phyloP scores from a whole-genome alignment of 2,329 filamentous ascomycete genomes.

The Lasiodiplodia hormozganensis region DNA sequence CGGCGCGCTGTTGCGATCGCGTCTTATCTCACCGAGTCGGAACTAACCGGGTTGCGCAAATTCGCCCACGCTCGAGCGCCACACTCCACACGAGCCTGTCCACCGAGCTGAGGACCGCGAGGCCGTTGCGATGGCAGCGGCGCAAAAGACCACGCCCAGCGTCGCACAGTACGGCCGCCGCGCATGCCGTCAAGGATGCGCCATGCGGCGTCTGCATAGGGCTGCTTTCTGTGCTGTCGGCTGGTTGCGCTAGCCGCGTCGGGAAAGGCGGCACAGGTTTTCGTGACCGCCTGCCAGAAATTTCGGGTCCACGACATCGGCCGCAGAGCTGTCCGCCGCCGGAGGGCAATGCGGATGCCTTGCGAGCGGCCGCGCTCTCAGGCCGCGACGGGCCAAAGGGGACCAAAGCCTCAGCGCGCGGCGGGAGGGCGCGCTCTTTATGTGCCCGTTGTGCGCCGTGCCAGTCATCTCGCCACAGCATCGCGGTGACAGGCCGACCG shows the following conservation, averaged over 20 bases:
- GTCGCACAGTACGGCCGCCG: not conserved
- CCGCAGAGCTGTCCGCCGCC: constrained; percentile 11
- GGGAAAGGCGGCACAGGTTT: constrained; percentile 24
- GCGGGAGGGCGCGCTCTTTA: constrained; percentile 20
- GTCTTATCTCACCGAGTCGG: constrained; percentile 27
- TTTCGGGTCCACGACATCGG: constrained; percentile 20
- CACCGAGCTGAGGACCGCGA: not conserved
- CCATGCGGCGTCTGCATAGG: constrained; percentile 21
- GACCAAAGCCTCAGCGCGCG: constrained; percentile 1
- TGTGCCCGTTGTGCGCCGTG: constrained; percentile 23
- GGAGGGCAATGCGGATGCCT: not conserved
- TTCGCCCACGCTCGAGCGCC: constrained; percentile 1
- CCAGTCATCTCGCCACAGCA: constrained; percentile 16
- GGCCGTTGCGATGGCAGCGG: not conserved
- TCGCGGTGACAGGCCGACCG: constrained; percentile 8
- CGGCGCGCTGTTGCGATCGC: constrained; percentile 15
- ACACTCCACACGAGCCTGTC: constrained; percentile 12
- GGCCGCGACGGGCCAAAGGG: constrained; percentile 2
- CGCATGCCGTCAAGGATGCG: constrained; percentile 19
- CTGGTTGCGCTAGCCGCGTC: constrained; percentile 22
- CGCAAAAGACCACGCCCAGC: not conserved
- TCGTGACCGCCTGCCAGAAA: constrained; percentile 26
- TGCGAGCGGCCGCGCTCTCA: not conserved
- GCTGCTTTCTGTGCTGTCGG: constrained; percentile 24
- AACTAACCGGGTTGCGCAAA: constrained; percentile 22